These are phyloP conservation scores for Scheffersomyces illinoinensis DNA, from an alignment of 1,139 yeast species.

Conservation along the genomic window DNA sequence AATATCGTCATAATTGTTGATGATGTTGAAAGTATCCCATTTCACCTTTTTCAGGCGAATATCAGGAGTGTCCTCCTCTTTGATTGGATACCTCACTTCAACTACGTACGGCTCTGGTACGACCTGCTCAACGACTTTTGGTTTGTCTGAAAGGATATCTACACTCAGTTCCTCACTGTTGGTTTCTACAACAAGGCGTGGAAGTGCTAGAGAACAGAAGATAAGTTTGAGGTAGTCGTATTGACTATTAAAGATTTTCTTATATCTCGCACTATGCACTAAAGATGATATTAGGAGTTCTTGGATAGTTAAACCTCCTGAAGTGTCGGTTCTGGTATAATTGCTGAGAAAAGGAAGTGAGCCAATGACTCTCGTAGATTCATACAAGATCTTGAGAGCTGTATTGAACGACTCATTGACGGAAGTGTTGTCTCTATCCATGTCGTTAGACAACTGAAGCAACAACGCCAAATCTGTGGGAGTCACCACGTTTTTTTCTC, in stretches of 20 bases:
- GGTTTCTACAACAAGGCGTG: neutral
- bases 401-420: slow-evolving; percentile 1
- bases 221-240: slow-evolving; percentile 26
- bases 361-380: slow-evolving; percentile 29
- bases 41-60: slow-evolving; percentile 16
- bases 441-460: slow-evolving; percentile 17
- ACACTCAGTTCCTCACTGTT: neutral
- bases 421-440: slow-evolving; percentile 10
- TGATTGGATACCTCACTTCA: slow-evolving; percentile 6
- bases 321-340: slow-evolving; percentile 1
- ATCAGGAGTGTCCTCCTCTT: slow-evolving; percentile 14
- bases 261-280: slow-evolving; percentile 28
- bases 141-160: neutral
- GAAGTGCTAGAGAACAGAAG: slow-evolving; percentile 21
- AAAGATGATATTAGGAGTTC: slow-evolving; percentile 26
- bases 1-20: slow-evolving; percentile 23
- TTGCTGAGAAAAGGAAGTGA: slow-evolving; percentile 31
- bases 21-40: slow-evolving; percentile 23
- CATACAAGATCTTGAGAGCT: slow-evolving; percentile 16
- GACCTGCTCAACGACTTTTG: slow-evolving; percentile 6
- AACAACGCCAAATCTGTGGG: slow-evolving; percentile 23
- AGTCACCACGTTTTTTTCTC: slow-evolving; percentile 17
- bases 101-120: slow-evolving; percentile 8
- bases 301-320: slow-evolving; percentile 18
- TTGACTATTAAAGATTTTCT: slow-evolving; percentile 18